A percentile compares a stretch with the other conserved stretches of the same genome.
phyloP scores from a whole-genome alignment of 2,329 filamentous ascomycete genomes.

The Purpureocillium lavendulum region DNA sequence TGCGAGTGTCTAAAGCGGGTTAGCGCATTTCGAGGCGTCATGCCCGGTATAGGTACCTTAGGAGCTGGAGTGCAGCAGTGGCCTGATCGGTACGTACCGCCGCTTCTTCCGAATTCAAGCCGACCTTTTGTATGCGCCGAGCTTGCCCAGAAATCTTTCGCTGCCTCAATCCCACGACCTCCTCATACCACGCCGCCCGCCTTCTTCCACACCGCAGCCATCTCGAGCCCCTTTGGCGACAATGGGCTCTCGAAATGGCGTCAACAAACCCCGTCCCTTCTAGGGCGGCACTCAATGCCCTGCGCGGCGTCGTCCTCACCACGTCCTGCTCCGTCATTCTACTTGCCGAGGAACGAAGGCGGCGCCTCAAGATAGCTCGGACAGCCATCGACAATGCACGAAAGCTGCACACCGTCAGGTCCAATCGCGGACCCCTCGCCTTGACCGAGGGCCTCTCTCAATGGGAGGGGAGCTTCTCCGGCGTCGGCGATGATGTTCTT shows the following conservation, averaged over 20 bases:
- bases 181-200: too few species aligned
- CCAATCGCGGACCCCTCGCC: constrained; percentile 18
- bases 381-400: constrained; percentile 44
- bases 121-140: constrained; percentile 3
- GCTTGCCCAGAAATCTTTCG: constrained; percentile 7
- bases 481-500: constrained; percentile 17
- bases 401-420: constrained; percentile 34
- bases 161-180: neutral
- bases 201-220: too few species aligned
- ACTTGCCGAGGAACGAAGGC: constrained; percentile 48
- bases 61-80: too few species aligned
- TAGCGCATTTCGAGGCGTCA: too few species aligned
- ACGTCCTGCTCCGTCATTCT: constrained; percentile 49
- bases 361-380: constrained; percentile 41
- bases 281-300: constrained; percentile 45
- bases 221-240: neutral
- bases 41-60: neutral
- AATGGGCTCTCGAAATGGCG: constrained; percentile 31
- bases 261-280: constrained; percentile 42
- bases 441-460: constrained; percentile 15
- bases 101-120: constrained; percentile 6
- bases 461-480: constrained; percentile 10
- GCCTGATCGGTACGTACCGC: too few species aligned
- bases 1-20: too few species aligned
- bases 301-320: constrained; percentile 46